Evolutionary conservation across 176 grass and related monocot genomes (phyloP), one percentile per base, ranked within the genome.

Genomic region (Calamus simplicifolius): DNA sequence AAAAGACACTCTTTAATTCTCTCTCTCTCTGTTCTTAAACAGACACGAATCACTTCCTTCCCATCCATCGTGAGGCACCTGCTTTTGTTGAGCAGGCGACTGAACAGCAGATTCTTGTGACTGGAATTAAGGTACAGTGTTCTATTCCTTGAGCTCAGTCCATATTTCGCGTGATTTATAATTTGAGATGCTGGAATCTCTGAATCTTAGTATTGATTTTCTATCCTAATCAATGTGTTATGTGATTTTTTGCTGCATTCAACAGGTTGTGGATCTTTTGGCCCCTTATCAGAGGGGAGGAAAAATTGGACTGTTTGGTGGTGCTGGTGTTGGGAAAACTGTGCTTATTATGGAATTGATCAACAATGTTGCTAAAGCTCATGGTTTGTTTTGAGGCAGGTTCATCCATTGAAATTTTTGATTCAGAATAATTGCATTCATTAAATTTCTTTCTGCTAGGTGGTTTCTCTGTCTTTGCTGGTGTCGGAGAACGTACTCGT

Each of bases 261-360:
- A 31, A 38, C 69, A 95, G 91, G 91, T 95, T n/a, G 91, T 95
- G 51, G 91, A 95, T 95, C 86, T 95, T 28, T 86, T 95, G 49
- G 91, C 86, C 58, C 91, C 91, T 23, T 95, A 95, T 65, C 91
- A 95, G 75, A 95, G 86, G 75, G 91, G 91, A 71, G 86, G 91
- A 68, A 95, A 95, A 74, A 95, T 95, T 59, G 91, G 86, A 75
- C 82, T 95, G 61, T 95, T 95, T 54, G 86, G 86, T 76, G 91
- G 86, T 79, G 91, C 91, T 29, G 91, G 91, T 30, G 91, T 95
- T 6, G 91, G 91, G 4, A 95, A 95, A 85, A 95, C 91, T 81
- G 86, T 89, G 52, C 86, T 95, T 76, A 95, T 95, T 66, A 95
- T 95, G 91, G 86, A 95, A 76, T 59, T 95, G 68, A 95, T 95